Evolutionary conservation across 352 stramenopile species (phyloP), one percentile per base, ranked within the genome.

Genomic region (Pythium sp.): DNA sequence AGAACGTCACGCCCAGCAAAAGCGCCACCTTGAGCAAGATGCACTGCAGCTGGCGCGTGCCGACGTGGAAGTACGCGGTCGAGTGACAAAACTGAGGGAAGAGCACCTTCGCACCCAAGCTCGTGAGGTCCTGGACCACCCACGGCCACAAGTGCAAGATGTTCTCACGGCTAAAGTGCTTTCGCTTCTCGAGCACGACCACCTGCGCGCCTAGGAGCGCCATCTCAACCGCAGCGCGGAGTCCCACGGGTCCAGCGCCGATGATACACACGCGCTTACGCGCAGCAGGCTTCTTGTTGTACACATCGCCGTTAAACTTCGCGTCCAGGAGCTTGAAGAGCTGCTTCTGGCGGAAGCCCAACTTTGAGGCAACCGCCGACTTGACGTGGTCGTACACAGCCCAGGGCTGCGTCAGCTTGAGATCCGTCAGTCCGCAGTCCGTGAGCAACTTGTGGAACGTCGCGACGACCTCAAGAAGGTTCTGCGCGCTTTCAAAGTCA

Each of bases 71-170:
- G 59, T 93, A 91, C 12, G 82, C 85, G 14, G 84, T 91, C 58
- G 86, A 94, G 67, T 91, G 86, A 60, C 86, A 94, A 71, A 92
- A 91, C 60, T 86, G 80, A 11, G 81, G 76, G 75, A 90, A 95
- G 57, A 95, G 89, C 26, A 91, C 80, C 74, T 95, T 95, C 24
- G 86, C 87, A 30, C 87, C 87, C 6, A 95, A 76, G 14, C 76
- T 78, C 28, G 87, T 93, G 47, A 95, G 73, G 46, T 94, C 86
- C 64, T 93, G 83, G 55, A 95, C 87, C 26, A 93, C 87, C 81
- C 83, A 92, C 51, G 85, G 84, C 82, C 86, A 95, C 74, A 95
- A 57, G 49, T 93, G 86, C 51, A 95, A 64, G 67, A 95, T 93
- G 62, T 95, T 94, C 64, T 93, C 86, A 12, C 87, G 84, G 64